Evolutionary conservation across 257 asterid genomes (phyloP).

Genomic region (Solanum peruvianum): DNA sequence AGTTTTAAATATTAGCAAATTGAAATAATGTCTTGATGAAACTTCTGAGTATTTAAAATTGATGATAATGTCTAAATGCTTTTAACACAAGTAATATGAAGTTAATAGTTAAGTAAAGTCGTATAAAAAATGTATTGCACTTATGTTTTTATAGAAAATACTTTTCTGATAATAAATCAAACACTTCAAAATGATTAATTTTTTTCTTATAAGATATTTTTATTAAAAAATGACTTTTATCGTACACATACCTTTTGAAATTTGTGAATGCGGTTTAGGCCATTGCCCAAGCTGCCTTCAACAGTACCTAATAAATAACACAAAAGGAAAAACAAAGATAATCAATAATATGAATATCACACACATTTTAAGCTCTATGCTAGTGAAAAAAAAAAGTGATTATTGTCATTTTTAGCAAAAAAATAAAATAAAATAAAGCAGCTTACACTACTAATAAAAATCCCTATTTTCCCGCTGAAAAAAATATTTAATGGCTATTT

Average conservation of each 20-base stretch:
- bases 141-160: no score
- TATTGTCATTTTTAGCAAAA: neutral
- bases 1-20: neutral
- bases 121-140: neutral
- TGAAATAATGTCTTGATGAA: neutral
- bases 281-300: conserved; percentile 13
- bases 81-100: neutral
- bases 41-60: neutral
- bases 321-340: neutral
- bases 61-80: neutral
- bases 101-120: neutral
- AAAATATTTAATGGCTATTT: no score
- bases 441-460: no score
- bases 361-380: neutral
- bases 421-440: no score
- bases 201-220: neutral
- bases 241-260: conserved; percentile 31
- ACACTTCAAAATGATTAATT: neutral
- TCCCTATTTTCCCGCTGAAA: no score
- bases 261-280: conserved; percentile 7
- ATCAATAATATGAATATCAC: neutral
- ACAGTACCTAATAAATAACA: conserved; percentile 13
- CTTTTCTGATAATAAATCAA: no score
- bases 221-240: neutral
- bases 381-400: neutral